phyloP scores from a whole-genome alignment of 306 rosid genomes.

The Acacia melanoxylon region DNA sequence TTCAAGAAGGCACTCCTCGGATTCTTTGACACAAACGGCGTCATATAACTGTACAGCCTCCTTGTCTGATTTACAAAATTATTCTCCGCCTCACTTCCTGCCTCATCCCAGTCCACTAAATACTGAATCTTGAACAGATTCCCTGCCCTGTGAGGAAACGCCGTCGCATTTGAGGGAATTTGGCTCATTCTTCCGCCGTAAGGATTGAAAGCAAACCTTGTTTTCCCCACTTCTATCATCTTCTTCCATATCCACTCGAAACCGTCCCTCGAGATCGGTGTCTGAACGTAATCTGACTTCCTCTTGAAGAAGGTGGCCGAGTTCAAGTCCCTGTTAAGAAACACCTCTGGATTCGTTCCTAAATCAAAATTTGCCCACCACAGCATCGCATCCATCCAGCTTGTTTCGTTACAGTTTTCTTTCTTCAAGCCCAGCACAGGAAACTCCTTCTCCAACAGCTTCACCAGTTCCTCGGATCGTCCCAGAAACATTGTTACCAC shows the following conservation, averaged over 20 bases:
- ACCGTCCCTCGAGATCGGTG: conserved; percentile 31
- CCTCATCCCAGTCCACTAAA: conserved; percentile 40
- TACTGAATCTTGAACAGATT: conserved; percentile 52
- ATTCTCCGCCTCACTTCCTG: conserved; percentile 25
- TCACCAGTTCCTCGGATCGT: conserved; percentile 40
- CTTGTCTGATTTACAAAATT: conserved; percentile 24
- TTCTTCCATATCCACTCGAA: conserved; percentile 43
- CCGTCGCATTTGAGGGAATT: conserved; percentile 29
- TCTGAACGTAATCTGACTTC: conserved; percentile 55
- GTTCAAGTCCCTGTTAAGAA: conserved; percentile 33
- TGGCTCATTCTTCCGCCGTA: conserved; percentile 48
- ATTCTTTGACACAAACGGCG: conserved; percentile 48
- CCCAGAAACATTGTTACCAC: conserved; percentile 56
- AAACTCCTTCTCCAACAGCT: conserved; percentile 47
- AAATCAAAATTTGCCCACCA: conserved; percentile 35
- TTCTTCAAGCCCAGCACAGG: conserved; percentile 51
- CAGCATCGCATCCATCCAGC: conserved; percentile 53
- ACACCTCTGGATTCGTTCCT: conserved; percentile 29
- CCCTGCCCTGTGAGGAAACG: conserved; percentile 48
- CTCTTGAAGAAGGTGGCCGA: conserved; percentile 34
- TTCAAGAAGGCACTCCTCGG: conserved; percentile 50
- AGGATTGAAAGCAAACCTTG: conserved; percentile 48
- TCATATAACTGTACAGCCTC: conserved; percentile 41
- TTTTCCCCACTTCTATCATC: conserved; percentile 41
- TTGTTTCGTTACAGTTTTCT: conserved; percentile 50